These are phyloP conservation scores for Candida xiaguanensis DNA, from an alignment of 805 yeast species.

Conservation along the genomic window DNA sequence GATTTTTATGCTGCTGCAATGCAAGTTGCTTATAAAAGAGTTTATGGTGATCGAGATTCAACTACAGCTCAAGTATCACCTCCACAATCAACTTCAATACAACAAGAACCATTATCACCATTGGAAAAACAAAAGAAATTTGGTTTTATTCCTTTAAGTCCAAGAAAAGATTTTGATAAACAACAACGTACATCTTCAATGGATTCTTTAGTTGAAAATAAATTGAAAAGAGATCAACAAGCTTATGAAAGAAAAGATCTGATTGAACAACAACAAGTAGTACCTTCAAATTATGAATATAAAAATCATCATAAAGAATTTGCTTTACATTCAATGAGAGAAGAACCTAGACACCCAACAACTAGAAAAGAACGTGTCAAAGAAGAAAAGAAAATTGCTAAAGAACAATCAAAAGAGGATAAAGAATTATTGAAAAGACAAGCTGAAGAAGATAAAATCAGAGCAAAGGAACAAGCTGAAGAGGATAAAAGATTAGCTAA, in stretches of 20 bases:
- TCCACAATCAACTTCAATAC: not conserved
- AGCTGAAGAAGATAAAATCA: slow-evolving; percentile 13
- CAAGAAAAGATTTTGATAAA: slow-evolving; percentile 1
- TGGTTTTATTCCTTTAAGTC: slow-evolving; percentile 8
- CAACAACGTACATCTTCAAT: slow-evolving; percentile 5
- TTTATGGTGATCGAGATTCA: slow-evolving; percentile 41
- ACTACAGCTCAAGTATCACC: not conserved
- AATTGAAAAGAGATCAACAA: slow-evolving; percentile 4
- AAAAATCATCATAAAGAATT: slow-evolving; percentile 32
- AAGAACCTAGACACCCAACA: slow-evolving; percentile 11
- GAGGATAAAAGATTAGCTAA: slow-evolving; percentile 9
- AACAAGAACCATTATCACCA: not conserved
- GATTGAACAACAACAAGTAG: slow-evolving; percentile 10
- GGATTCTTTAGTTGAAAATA: slow-evolving; percentile 8
- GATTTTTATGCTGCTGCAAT: slow-evolving; percentile 56
- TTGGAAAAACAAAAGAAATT: slow-evolving; percentile 6
- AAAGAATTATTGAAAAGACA: slow-evolving; percentile 12
- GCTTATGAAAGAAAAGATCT: slow-evolving; percentile 14
- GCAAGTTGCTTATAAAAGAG: slow-evolving; percentile 53
- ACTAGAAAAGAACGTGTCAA: slow-evolving; percentile 7
- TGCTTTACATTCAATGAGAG: slow-evolving; percentile 29
- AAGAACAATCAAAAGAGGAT: slow-evolving; percentile 14
- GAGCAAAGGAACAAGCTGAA: slow-evolving; percentile 9
- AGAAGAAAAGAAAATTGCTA: slow-evolving; percentile 17
- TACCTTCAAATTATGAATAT: slow-evolving; percentile 17